A percentile compares a stretch with the other conserved stretches of the same genome.
Conservation (phyloP, 2,329 filamentous ascomycete genomes). For the Calonectria pteridis region DNA sequence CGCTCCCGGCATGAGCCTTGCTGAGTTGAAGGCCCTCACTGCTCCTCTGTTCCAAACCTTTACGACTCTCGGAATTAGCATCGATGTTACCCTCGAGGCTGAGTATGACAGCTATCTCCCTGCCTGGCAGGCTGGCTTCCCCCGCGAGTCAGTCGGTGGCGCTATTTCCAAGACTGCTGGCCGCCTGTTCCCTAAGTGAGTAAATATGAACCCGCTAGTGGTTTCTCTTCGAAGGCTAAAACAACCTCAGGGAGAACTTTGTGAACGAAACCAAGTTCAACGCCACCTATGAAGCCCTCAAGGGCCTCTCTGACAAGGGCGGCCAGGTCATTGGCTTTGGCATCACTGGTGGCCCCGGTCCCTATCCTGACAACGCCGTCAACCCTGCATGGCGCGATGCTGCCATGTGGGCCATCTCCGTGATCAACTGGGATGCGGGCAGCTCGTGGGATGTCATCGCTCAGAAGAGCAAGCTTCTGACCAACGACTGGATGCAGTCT, state of each 20-base stretch:
- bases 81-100: conserved; percentile 19
- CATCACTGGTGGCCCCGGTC: conserved; percentile 49
- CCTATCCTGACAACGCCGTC: conserved; percentile 55
- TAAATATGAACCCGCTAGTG: no score
- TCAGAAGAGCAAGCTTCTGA: conserved; percentile 34
- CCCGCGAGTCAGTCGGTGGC: conserved; percentile 32
- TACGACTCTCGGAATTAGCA: conserved; percentile 24
- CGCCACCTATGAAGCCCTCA: conserved; percentile 52
- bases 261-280: conserved; percentile 43
- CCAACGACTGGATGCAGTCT: conserved; percentile 42
- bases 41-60: conserved; percentile 31
- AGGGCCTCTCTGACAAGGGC: conserved; percentile 54
- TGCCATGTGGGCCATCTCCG: conserved; percentile 53
- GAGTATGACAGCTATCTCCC: conserved; percentile 35
- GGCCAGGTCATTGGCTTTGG: conserved; percentile 57
- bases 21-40: conserved; percentile 26
- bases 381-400: conserved; percentile 64
- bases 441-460: conserved; percentile 29
- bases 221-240: neutral
- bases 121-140: conserved; percentile 38
- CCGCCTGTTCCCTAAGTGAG: conserved; percentile 38
- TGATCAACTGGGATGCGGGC: conserved; percentile 45
- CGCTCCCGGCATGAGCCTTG: conserved; percentile 33
- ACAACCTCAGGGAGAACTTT: conserved; percentile 31
- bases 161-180: conserved; percentile 35